Base-by-base conservation (phyloP, 2,329 filamentous ascomycete species). In the Hypoxylon sp. region DNA sequence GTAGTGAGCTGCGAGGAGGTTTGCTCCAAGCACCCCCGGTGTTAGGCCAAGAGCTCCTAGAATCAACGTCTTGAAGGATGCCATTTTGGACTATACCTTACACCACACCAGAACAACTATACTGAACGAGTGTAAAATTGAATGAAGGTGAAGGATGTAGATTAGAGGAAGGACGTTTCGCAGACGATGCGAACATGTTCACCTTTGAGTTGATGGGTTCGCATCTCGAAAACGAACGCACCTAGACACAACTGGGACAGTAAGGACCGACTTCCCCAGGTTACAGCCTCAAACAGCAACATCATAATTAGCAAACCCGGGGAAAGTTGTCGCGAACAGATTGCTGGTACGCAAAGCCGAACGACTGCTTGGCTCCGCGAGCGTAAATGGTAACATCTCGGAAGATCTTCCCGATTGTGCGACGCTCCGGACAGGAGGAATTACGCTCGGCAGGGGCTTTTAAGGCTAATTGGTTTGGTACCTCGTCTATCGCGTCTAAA, bases 1-100 rank as follows among this genome's bases (percentile, higher is more conserved):
- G 67, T 81, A 82, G 62, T 82, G 81, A 2, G 80, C 80, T 31
- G 76, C 81, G 3, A 82, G 70, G 14, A 82, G 73, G 17, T 73
- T 81, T 2, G 74, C 74, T 52, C 73, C 76, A 24, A 76, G 65
- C 26, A 72, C 76, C 39, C 73, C 70, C 9, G 70, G 62, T 26
- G 65, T 64, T 14, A 78, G 47, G 42, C 68, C 57, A 17, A 77
- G 70, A 10, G 72, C 47, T 53, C 67, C 68, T 48, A 71, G 44
- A 24, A 75, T 33, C 39, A 75, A 55, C 51, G 66, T 48, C 60
- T 67, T 73, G 14, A 71, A 58, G 17, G 68, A 70, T 63, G 68
- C 61, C 75, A 76, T 76, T 29, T 66, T 53, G 57, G 48, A 60
- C 42, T 65, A 11, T 47, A 57, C 60, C 64, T 68, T 50, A 58